Base-by-base conservation (phyloP, 768 basidiomycete species). In the Suillus weaverae region DNA sequence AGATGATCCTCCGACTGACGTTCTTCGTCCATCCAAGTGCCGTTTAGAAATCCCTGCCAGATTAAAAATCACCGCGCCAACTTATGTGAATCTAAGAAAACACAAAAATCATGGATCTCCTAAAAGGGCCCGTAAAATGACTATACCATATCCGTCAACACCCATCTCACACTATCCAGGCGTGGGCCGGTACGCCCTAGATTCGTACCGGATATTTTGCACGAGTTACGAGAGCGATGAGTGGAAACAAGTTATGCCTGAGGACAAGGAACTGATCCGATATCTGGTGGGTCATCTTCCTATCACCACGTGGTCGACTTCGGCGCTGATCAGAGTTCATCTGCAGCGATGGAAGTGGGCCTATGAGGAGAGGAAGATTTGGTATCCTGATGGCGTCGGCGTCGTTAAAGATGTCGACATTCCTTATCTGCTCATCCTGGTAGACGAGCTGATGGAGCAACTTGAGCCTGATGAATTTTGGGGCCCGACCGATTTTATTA, bases 191-290 rank as follows among this genome's bases (percentile, higher is more conserved):
- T 93, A 92, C 65, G 91, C 91, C 1, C 80, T 90, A 1, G 91
- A 92, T 71, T 91, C 88, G 5, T 90, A 90, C 69, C 82, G 89
- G 46, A 90, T 92, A 22, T 92, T 90, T 73, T 90, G 85, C 65
- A 64, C 43, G 7, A 68, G 63, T 33, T 22, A 36, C 9, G 26
- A 67, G 4, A 30, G 76, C 74, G 66, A 71, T 5, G 86, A 85
- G 62, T 92, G 90, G 91, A 85, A 85, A 69, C 62, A 68, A 0
- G 89, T 91, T 16, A 76, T 81, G 69, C 89, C 91, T 0, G 71
- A 67, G 35, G 90, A 93, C 71, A 92, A 92, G 74, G 88, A 90
- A 64, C 79, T 93, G 32, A 75, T 86, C 43, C 81, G 82, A 60
- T 91, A 89, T 70, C 70, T 92, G 72, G 91, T 89, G 67, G 67